Percentiles rank a stretch among this genome's conserved stretches.
These are phyloP conservation scores for Ceratobasidium sp. DNA, from an alignment of 1,284 basidiomycete species.

Conservation along the genomic window DNA sequence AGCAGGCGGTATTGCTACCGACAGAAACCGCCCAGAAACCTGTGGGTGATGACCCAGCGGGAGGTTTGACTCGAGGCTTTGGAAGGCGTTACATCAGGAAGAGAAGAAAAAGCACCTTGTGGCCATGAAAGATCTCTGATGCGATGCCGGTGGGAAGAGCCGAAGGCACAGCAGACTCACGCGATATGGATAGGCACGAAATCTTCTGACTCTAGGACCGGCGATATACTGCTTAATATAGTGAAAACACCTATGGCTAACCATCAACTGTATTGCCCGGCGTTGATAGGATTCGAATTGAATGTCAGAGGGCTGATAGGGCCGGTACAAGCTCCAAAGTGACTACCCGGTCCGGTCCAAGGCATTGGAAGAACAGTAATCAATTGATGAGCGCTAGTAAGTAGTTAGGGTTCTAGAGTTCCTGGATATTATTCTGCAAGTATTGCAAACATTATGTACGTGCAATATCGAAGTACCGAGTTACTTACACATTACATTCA, in stretches of 20 bases:
- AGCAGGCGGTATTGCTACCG: background rate
- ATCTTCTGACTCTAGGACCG: background rate
- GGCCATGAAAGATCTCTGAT: background rate
- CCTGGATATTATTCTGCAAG: background rate
- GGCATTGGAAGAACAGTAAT: background rate
- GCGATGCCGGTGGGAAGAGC: background rate
- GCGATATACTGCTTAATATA: background rate
- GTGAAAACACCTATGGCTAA: background rate
- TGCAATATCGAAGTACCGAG: background rate
- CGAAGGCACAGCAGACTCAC: background rate
- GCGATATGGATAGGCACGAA: background rate
- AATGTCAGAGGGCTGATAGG: background rate
- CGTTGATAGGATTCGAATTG: background rate
- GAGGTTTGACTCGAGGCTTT: background rate
- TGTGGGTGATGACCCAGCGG: background rate
- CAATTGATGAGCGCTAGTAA: background rate
- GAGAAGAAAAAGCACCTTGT: constrained; percentile 30
- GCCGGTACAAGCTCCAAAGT: background rate
- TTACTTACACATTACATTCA: background rate
- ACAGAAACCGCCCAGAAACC: constrained; percentile 11
- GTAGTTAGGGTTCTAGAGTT: background rate
- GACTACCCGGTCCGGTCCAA: background rate
- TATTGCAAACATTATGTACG: background rate
- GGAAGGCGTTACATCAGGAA: constrained; percentile 20
- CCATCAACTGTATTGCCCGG: background rate